These are phyloP conservation scores for Solanum appendiculatum DNA, from an alignment of 257 asterid genomes.

Conservation along the genomic window DNA sequence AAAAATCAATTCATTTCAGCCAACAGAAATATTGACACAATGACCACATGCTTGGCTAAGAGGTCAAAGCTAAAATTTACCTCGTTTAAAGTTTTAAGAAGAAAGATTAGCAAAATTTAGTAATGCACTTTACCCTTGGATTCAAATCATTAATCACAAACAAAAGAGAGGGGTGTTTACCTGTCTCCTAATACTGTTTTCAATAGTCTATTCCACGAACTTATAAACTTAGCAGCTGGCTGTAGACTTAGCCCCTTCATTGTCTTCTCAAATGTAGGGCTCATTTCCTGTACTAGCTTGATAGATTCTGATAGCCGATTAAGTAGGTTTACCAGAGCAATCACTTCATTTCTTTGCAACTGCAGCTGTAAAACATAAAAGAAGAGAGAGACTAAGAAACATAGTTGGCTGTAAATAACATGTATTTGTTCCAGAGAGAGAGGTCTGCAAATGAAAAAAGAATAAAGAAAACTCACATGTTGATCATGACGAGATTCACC, in stretches of 20 bases:
- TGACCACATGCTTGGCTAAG: neutral
- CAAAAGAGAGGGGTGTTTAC: constrained; percentile 14
- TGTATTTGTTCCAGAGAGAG: neutral
- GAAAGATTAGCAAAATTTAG: neutral
- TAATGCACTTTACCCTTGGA: neutral
- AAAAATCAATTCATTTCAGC: neutral
- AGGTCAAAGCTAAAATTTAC: neutral
- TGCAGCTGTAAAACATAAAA: constrained; percentile 36
- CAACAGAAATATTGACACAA: neutral
- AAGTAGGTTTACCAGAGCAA: constrained; percentile 80
- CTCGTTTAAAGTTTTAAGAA: neutral
- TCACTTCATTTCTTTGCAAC: constrained; percentile 89
- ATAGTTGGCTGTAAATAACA: neutral
- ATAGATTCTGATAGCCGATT: constrained; percentile 82
- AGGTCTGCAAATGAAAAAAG: neutral
- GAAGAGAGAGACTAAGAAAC: neutral
- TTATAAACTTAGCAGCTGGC: constrained; percentile 18
- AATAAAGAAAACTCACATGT: constrained; percentile 41
- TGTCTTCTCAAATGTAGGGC: constrained; percentile 45
- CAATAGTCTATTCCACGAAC: constrained; percentile 31
- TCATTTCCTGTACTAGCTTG: constrained; percentile 57
- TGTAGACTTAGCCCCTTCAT: constrained; percentile 35
- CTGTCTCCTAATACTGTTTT: constrained; percentile 19
- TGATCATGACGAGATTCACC: constrained; percentile 32
- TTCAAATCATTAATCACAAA: neutral